Evolutionary conservation across 257 asterid genomes (phyloP), one percentile per base, ranked within the genome.

Genomic region (Ballota nigra): DNA sequence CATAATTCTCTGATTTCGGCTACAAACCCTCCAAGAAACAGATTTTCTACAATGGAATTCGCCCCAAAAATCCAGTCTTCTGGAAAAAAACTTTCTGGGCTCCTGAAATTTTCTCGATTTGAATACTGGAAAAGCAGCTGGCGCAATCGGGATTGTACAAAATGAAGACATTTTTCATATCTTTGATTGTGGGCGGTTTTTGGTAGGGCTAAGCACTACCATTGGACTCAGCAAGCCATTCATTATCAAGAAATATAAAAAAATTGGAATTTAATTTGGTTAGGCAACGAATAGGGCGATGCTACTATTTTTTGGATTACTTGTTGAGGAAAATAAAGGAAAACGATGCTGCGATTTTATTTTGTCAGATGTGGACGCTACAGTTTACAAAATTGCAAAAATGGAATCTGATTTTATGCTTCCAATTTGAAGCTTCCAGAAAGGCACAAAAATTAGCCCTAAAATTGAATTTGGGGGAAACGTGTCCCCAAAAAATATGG

Each of bases 121-220:
- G 57, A 81, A 53, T 0, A 58, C 8, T 41, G 68, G 18, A 72
- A 13, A 29, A 2, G 63, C 20, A 47, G 81, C 3, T 67, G 71
- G 31, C 1, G 78, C 52, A 10, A 69, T 70, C 31, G 83, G 83
- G 38, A 62, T 28, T 74, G 73, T 45, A 22, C 49, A 74, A 71
- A 72, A 52, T n/a, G 83, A 69, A 1, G 75, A 82, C 91, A 86
- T 86, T 70, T 36, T 63, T 78, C 41, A 52, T 28, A 29, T 47
- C 5, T 29, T 38, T 45, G 69, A 18, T 0, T 58, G 16, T 23
- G 12, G 26, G 19, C 36, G 53, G 43, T 13, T 24, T 16, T 33
- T 26, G 66, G 49, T 26, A 28, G 66, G 45, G 76, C 72, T 56
- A 60, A 45, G 22, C 22, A 5, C 55, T 47, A n/a, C 63, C 58